These are phyloP conservation scores for Acanthamoeba castellanii DNA, from an alignment of 208 protist species.

Conservation along the genomic window DNA sequence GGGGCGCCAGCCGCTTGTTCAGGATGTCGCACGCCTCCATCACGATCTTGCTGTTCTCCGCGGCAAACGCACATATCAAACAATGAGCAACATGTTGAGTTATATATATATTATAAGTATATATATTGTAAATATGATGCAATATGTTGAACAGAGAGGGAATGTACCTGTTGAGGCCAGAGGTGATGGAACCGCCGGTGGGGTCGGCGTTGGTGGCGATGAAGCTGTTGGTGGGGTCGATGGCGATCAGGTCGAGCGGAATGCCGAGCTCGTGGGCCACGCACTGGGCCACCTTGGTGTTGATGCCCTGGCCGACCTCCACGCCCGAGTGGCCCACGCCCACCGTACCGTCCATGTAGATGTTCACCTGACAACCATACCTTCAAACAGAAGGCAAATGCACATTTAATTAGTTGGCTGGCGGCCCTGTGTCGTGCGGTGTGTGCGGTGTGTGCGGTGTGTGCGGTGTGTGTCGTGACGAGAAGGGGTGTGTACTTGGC, in stretches of 20 bases:
- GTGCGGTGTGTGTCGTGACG: background rate
- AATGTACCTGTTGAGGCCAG: background rate
- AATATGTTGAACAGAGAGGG: background rate
- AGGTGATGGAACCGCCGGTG: conserved; percentile 29
- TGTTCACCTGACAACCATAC: conserved; percentile 38
- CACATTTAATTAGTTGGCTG: too few species aligned
- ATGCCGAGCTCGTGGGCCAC: conserved; percentile 73
- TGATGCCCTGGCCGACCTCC: conserved; percentile 86
- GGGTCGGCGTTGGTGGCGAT: conserved; percentile 36
- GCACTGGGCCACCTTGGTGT: conserved; percentile 81
- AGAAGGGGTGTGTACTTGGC: conserved; percentile 27
- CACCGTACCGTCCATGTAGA: conserved; percentile 79
- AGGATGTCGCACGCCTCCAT: conserved; percentile 12
- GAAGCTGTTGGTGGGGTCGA: conserved; percentile 44
- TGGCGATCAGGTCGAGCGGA: conserved; percentile 28
- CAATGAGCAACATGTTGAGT: too few species aligned
- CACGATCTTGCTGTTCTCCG: conserved; percentile 11
- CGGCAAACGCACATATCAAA: too few species aligned
- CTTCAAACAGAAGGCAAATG: too few species aligned
- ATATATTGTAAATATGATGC: too few species aligned
- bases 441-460: too few species aligned
- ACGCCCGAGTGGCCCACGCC: conserved; percentile 75
- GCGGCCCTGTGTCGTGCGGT: too few species aligned
- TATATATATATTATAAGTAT: too few species aligned
- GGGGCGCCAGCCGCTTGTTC: background rate